Evolutionary conservation across 169 alveolate genomes (phyloP).

Genomic region (Eimeria tenella): DNA sequence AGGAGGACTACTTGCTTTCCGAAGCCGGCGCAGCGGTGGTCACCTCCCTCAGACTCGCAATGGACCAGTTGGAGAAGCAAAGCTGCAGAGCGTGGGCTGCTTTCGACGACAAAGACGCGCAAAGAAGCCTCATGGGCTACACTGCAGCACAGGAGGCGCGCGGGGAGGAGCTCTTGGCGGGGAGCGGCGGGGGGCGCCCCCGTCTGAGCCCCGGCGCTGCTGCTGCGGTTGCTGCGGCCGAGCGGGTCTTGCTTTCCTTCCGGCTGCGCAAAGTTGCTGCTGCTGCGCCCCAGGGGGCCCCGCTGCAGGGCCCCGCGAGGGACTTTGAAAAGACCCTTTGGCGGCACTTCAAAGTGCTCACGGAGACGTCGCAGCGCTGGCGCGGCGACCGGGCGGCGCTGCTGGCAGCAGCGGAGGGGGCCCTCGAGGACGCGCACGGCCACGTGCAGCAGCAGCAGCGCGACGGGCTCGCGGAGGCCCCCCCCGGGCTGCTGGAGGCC

Average conservation of each 20-base stretch:
- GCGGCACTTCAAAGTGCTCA: neutral
- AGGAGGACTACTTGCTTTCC: neutral
- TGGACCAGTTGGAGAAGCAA: neutral
- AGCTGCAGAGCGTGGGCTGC: neutral
- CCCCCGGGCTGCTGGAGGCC: neutral
- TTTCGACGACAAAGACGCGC: neutral
- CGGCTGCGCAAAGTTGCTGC: neutral
- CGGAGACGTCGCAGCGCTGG: neutral
- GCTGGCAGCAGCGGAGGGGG: conserved; percentile 16
- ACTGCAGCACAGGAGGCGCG: conserved; percentile 11
- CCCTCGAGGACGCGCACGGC: neutral
- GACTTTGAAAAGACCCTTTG: too few relatives aligned
- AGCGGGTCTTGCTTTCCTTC: conserved; percentile 1
- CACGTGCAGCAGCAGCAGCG: neutral
- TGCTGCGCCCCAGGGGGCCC: too few relatives aligned
- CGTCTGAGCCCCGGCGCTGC: conserved; percentile 9
- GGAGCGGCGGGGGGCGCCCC: neutral
- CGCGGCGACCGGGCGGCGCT: neutral
- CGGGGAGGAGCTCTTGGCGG: neutral
- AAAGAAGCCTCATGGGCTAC: conserved; percentile 18
- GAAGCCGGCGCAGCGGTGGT: neutral
- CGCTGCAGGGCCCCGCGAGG: too few relatives aligned
- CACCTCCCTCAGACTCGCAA: neutral
- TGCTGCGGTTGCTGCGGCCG: conserved; percentile 45
- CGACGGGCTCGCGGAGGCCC: neutral